Evolutionary conservation across 2,329 filamentous ascomycete species (phyloP).

Genomic region (Monosporascus sp.): DNA sequence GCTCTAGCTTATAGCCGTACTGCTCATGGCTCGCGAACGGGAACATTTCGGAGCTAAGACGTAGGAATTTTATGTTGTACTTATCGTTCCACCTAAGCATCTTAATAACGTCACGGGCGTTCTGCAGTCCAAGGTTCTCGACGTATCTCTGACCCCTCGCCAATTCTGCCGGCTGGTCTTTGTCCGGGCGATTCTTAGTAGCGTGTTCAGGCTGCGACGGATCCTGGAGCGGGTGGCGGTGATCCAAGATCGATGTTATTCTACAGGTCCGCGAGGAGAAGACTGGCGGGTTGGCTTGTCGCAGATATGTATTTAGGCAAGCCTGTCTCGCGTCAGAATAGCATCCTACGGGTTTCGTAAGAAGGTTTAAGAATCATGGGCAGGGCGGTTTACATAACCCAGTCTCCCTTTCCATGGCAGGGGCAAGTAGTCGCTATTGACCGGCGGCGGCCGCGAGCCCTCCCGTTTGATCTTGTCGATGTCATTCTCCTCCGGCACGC

Average conservation of each 20-base stretch:
- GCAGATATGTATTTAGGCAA: slow-evolving; percentile 88
- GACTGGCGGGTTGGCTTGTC: slow-evolving; percentile 73
- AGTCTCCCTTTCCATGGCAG: slow-evolving; percentile 86
- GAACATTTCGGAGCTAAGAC: slow-evolving; percentile 93
- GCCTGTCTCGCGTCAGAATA: slow-evolving; percentile 45
- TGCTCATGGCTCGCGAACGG: slow-evolving; percentile 87
- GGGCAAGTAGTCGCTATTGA: slow-evolving; percentile 79
- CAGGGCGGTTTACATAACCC: slow-evolving; percentile 65
- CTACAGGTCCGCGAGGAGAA: slow-evolving; percentile 91
- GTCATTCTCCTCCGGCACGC: slow-evolving; percentile 14
- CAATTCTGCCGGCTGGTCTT: slow-evolving; percentile 59
- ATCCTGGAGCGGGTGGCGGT: slow-evolving; percentile 75
- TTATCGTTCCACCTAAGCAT: slow-evolving; percentile 90
- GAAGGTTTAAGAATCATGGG: slow-evolving; percentile 1
- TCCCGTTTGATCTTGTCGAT: slow-evolving; percentile 15
- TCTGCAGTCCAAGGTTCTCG: slow-evolving; percentile 72
- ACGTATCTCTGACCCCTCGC: slow-evolving; percentile 68
- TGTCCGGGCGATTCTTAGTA: slow-evolving; percentile 83
- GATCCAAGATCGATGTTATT: slow-evolving; percentile 84
- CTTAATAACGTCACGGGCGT: slow-evolving; percentile 77
- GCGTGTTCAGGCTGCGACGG: slow-evolving; percentile 72
- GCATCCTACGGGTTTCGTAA: neutral
- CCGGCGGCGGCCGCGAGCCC: slow-evolving; percentile 61
- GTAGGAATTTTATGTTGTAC: slow-evolving; percentile 88
- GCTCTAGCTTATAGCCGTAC: slow-evolving; percentile 78